Evolutionary conservation across 257 asterid species (phyloP).

Genomic region (Nicotiana obtusifolia): DNA sequence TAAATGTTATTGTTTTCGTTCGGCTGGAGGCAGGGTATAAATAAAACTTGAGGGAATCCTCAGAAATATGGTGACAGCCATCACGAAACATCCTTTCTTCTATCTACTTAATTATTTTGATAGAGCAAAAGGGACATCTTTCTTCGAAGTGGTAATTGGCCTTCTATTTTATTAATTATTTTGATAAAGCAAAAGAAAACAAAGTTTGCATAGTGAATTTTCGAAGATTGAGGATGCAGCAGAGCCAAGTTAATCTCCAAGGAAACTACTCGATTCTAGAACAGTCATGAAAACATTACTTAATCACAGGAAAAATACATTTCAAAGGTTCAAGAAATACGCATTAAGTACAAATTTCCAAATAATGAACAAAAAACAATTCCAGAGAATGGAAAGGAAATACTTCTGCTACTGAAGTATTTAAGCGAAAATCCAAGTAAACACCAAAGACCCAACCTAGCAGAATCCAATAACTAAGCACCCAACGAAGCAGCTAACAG

Average conservation of each 20-base stretch:
- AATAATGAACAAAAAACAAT: neutral
- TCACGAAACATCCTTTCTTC: neutral
- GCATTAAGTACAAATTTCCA: neutral
- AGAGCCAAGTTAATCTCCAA: neutral
- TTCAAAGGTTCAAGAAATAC: neutral
- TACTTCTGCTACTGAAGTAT: neutral
- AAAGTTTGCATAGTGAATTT: neutral
- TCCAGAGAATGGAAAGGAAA: neutral
- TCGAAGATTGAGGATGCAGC: neutral
- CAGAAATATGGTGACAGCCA: neutral
- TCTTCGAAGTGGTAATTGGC: neutral
- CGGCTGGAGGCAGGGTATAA: neutral
- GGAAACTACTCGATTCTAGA: neutral
- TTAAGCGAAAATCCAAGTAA: neutral
- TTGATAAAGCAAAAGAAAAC: neutral
- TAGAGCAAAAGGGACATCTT: neutral
- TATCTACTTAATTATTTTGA: neutral
- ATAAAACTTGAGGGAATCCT: neutral
- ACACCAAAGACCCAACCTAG: neutral
- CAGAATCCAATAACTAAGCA: neutral
- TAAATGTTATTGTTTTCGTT: neutral
- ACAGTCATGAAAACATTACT: neutral
- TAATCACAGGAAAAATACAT: neutral
- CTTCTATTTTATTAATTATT: no score
- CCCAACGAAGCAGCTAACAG: neutral